These are phyloP conservation scores for Tricholoma terreum DNA, from an alignment of 768 basidiomycete genomes.

Conservation along the genomic window DNA sequence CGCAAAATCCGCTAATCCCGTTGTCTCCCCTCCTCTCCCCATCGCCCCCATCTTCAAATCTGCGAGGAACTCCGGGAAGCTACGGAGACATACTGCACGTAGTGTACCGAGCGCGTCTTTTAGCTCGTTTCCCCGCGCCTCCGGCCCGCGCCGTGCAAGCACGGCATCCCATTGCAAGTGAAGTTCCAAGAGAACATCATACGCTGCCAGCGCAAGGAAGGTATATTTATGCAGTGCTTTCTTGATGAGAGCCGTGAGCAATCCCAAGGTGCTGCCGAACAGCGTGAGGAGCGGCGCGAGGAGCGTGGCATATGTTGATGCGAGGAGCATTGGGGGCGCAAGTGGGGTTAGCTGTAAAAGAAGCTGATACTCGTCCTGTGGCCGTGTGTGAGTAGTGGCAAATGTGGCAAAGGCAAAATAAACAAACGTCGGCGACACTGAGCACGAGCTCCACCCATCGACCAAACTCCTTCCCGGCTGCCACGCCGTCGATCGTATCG, in stretches of 20 bases:
- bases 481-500: slow-evolving; percentile 63
- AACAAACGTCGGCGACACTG: slow-evolving; percentile 60
- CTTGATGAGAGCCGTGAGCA: slow-evolving; percentile 66
- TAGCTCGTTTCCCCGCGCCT: slow-evolving; percentile 55
- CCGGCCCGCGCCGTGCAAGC: slow-evolving; percentile 49
- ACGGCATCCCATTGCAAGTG: slow-evolving; percentile 69
- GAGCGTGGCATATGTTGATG: slow-evolving; percentile 58
- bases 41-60: slow-evolving; percentile 68
- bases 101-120: slow-evolving; percentile 67
- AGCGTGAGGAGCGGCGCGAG: slow-evolving; percentile 62
- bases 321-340: slow-evolving; percentile 44
- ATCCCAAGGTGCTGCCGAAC: slow-evolving; percentile 62
- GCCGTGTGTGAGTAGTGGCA: not conserved
- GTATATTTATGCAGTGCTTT: slow-evolving; percentile 74
- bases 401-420: not conserved
- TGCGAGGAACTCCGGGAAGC: slow-evolving; percentile 81
- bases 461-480: slow-evolving; percentile 67
- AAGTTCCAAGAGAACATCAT: slow-evolving; percentile 52
- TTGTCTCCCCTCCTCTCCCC: slow-evolving; percentile 57
- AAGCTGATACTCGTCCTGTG: slow-evolving; percentile 65
- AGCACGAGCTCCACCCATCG: slow-evolving; percentile 67
- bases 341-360: slow-evolving; percentile 64
- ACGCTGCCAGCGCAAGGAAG: slow-evolving; percentile 75
- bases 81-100: slow-evolving; percentile 68
- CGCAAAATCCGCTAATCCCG: slow-evolving; percentile 61